Conservation (phyloP, 1,284 basidiomycete species). For the Stygiomarasmius scandens region DNA sequence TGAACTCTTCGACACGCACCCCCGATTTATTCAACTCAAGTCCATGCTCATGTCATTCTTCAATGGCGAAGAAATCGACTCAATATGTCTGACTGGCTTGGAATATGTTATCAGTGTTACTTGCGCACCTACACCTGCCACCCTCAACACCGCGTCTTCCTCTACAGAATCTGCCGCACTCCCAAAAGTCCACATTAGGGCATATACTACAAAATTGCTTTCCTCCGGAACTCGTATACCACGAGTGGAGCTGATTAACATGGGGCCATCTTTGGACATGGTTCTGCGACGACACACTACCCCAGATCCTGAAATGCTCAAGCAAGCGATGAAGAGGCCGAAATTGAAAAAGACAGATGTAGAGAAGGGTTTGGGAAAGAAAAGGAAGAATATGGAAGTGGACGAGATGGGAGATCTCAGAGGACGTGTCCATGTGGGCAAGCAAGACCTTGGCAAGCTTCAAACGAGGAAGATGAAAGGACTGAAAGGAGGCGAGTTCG, state of each 20-base stretch:
- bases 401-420: conserved; percentile 98
- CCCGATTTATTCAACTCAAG: conserved; percentile 90
- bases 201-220: conserved; percentile 80
- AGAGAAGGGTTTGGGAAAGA: conserved; percentile 88
- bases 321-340: conserved; percentile 80
- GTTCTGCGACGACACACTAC: conserved; percentile 74
- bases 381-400: conserved; percentile 93
- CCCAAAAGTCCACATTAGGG: conserved; percentile 87
- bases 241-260: conserved; percentile 80
- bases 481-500: conserved; percentile 51
- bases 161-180: conserved; percentile 52
- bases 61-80: conserved; percentile 84
- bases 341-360: conserved; percentile 87
- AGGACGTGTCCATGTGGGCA: conserved; percentile 87
- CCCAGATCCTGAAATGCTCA: conserved; percentile 80
- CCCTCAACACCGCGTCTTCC: conserved; percentile 48
- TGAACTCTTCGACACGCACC: conserved; percentile 90
- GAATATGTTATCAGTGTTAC: conserved; percentile 93
- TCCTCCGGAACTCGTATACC: conserved; percentile 81
- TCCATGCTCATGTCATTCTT: conserved; percentile 91
- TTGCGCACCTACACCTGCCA: conserved; percentile 65
- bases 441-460: conserved; percentile 86
- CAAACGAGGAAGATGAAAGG: conserved; percentile 95
- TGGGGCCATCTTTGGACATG: conserved; percentile 93
- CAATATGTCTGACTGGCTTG: conserved; percentile 83